Base-by-base conservation (phyloP, 1,284 basidiomycete genomes). In the Mycosarcoma mackinlayi region DNA sequence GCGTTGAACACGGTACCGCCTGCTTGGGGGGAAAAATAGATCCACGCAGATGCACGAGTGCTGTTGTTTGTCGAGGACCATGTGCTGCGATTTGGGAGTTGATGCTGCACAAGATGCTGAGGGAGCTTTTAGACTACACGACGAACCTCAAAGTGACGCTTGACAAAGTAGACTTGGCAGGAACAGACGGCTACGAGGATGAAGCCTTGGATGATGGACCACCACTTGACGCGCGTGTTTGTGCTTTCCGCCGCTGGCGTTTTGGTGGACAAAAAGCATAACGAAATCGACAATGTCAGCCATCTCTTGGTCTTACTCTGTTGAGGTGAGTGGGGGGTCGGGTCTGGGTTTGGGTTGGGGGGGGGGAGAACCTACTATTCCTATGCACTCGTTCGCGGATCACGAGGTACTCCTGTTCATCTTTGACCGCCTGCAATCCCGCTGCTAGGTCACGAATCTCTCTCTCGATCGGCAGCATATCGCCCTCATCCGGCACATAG, bases 381-480 rank as follows among this genome's bases (percentile, higher is more conserved):
- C 96, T 87, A 83, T 99, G 96, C 28, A 91, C 90, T 54, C 89
- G 88, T 84, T 99, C 96, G 41, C 96, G 88, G 39, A 98, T 90
- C 34, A 96, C 92, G 61, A 99, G 92, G 84, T 99, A 99, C 84
- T 97, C 94, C 82, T 98, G 95, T 84, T 99, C 96, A 79, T 99
- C 96, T 84, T 98, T 98, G 73, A 99, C 93, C 16, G 92, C 86
- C 73, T 92, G 89, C 33, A 98, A 85, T 5, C 90, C 92, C 45
- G 89, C 88, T 6, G 92, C 90, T n/a, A 99, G 85, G 39, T 89
- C 86, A 27, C 96, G 89, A 65, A 98, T 94, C 86, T 98, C 95
- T 47, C 91, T 89, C 83, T 99, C 96, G 59, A 98, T 93, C 3
- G 96, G 96, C 40, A 68, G 46, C 54, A 82, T 79, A 85, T 66